Percentiles rank a stretch among this genome's conserved stretches.
Evolutionary conservation across 1,284 basidiomycete genomes (phyloP).

Genomic region (Ustilago hordei): DNA sequence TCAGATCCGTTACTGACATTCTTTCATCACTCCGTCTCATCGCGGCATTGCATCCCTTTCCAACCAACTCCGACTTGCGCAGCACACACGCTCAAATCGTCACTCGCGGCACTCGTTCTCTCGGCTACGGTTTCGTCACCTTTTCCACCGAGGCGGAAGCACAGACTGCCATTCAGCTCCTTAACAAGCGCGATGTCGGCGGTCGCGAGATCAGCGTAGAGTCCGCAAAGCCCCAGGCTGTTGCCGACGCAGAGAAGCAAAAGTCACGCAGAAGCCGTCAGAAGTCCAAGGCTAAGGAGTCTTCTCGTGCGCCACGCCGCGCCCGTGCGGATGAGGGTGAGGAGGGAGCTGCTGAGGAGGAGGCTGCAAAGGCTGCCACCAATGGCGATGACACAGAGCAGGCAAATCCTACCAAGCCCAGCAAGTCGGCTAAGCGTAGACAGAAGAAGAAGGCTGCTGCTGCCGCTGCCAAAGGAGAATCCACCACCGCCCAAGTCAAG

Average conservation of each 20-base stretch:
- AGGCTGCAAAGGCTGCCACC: conserved; percentile 35
- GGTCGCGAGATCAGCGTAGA: conserved; percentile 66
- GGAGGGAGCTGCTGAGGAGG: conserved; percentile 55
- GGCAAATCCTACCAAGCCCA: conserved; percentile 36
- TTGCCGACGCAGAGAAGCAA: conserved; percentile 37
- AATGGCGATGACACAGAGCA: conserved; percentile 24
- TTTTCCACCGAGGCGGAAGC: conserved; percentile 61
- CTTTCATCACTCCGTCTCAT: background rate
- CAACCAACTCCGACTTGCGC: background rate
- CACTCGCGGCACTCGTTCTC: conserved; percentile 65
- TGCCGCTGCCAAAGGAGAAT: conserved; percentile 40
- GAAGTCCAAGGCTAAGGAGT: conserved; percentile 38
- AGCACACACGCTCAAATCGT: conserved; percentile 63
- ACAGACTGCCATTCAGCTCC: conserved; percentile 54
- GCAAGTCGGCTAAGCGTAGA: conserved; percentile 54
- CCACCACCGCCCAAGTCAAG: conserved; percentile 21
- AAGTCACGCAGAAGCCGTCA: conserved; percentile 24
- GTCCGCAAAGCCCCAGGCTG: conserved; percentile 60
- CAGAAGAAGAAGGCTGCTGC: conserved; percentile 53
- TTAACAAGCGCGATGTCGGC: conserved; percentile 65
- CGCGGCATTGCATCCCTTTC: background rate
- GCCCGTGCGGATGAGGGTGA: conserved; percentile 61
- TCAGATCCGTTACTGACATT: background rate
- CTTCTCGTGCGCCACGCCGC: conserved; percentile 46
- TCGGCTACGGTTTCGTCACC: conserved; percentile 67